phyloP scores from a whole-genome alignment of 1,139 yeast species.

The Yamadazyma sp. region DNA sequence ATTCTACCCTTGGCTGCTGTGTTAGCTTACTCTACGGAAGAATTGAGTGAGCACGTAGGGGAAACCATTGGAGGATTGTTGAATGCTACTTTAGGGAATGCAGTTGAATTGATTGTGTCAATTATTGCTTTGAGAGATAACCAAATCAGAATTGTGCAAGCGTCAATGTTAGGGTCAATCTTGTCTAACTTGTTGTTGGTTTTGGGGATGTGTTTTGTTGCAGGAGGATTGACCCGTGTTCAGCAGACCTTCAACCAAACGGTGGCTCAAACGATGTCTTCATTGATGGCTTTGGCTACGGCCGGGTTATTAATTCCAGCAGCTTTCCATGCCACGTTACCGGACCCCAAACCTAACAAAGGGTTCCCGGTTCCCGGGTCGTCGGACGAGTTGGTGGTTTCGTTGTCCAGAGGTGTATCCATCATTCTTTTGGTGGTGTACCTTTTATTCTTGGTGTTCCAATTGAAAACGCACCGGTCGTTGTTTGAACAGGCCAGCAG shows the following conservation, averaged over 20 bases:
- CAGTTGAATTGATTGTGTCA: constrained; percentile 89
- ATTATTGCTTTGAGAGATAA: constrained; percentile 82
- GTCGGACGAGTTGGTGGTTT: constrained; percentile 56
- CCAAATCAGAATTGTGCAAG: constrained; percentile 92
- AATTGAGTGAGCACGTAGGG: constrained; percentile 82
- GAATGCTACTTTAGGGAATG: constrained; percentile 96
- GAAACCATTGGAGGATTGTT: constrained; percentile 87
- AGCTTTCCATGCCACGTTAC: constrained; percentile 84
- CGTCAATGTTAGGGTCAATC: constrained; percentile 94
- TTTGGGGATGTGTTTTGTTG: constrained; percentile 91
- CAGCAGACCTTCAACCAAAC: constrained; percentile 93
- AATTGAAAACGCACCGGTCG: constrained; percentile 79
- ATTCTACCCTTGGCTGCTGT: constrained; percentile 92
- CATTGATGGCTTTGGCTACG: constrained; percentile 86
- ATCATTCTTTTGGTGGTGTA: constrained; percentile 77
- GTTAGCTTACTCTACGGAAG: constrained; percentile 90
- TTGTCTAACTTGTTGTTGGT: constrained; percentile 84
- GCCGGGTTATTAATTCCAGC: constrained; percentile 91
- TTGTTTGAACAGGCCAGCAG: constrained; percentile 39
- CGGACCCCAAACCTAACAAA: constrained; percentile 33
- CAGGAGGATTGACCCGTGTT: constrained; percentile 84
- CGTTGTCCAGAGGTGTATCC: constrained; percentile 84
- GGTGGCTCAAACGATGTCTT: constrained; percentile 96
- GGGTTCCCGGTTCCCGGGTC: constrained; percentile 42
- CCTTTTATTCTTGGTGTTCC: constrained; percentile 77